Evolutionary conservation across 2,329 filamentous ascomycete species (phyloP), one percentile per base, ranked within the genome.

Genomic region (Clonostachys rosea): DNA sequence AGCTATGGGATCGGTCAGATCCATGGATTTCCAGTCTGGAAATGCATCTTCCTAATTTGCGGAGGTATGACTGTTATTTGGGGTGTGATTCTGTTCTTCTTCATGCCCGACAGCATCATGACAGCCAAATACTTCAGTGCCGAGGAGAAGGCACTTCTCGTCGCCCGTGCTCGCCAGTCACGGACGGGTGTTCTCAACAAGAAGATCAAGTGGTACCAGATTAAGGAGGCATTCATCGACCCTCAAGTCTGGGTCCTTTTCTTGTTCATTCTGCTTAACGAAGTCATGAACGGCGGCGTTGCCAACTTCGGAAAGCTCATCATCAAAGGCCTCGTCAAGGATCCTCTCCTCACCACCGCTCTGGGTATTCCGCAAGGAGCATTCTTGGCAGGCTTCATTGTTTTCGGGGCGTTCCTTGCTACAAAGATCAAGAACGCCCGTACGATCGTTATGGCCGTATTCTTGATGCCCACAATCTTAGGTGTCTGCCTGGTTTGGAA

Each of bases 171-270:
- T 56, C 76, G 67, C 4, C 60, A 69, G 1, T 71, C 76, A 33
- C 56, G 65, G 45, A 72, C 70, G 0, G 73, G 73, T 6, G 67
- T 78, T 3, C 58, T 75, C 12, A 77, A 74, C 54, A 64, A 67
- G 44, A 64, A 61, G 2, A 71, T 78, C 54, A 74, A 74, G 49
- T 63, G 59, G 53, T 60, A 63, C 24, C 73, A 76, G 52, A 67
- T 76, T 44, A 63, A 63, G 14, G 74, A 76, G 53, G 70, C 71
- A 1, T 52, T 71, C 0, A 50, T 57, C 10, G 79, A 83, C 52
- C 75, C 77, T 0, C 80, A 82, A 62, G 78, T 76, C 0, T 83
- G 78, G 76, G 69, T 75, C 68, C 72, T 80, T 18, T 57, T 82
- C 4, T 78, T 79, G 48, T 52, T 79, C 40, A 72, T 78, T 59